Evolutionary conservation across 148 eudicot genomes (phyloP).

Genomic region (Agrostemma githago): DNA sequence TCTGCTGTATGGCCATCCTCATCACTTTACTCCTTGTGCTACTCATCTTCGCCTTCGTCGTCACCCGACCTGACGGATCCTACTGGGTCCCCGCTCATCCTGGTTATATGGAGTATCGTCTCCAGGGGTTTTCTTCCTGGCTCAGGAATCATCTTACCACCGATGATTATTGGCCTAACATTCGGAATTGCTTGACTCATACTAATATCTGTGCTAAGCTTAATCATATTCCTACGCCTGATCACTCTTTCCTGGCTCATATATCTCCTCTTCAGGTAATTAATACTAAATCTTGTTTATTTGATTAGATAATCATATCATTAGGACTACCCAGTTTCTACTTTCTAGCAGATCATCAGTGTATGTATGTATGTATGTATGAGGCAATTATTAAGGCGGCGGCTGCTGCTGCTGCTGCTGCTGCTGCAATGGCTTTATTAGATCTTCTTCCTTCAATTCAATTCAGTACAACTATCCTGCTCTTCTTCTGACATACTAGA

Average conservation of each 20-base stretch:
- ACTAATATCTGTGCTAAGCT: constrained; percentile 55
- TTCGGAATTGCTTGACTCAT: constrained; percentile 64
- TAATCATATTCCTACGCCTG: constrained; percentile 29
- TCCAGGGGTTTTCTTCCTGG: constrained; percentile 70
- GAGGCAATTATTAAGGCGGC: no score
- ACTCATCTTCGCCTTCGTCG: constrained; percentile 70
- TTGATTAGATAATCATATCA: neutral
- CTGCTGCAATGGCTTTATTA: no score
- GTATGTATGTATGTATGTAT: no score
- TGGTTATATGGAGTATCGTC: constrained; percentile 59
- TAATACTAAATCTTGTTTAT: neutral
- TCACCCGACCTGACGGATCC: constrained; percentile 58
- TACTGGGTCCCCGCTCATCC: constrained; percentile 41
- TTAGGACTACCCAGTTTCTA: no score
- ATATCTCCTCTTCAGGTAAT: constrained; percentile 77
- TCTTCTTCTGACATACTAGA: no score
- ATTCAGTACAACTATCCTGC: no score
- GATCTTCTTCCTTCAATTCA: no score
- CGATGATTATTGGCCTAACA: constrained; percentile 57
- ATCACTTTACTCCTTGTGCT: constrained; percentile 51
- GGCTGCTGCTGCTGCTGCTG: no score
- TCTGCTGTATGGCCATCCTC: constrained; percentile 69
- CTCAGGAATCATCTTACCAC: constrained; percentile 52
- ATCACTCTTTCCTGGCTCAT: constrained; percentile 61
- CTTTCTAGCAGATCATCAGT: no score